Conservation (phyloP, 2,329 filamentous ascomycete genomes). For the Annulohypoxylon truncatum region DNA sequence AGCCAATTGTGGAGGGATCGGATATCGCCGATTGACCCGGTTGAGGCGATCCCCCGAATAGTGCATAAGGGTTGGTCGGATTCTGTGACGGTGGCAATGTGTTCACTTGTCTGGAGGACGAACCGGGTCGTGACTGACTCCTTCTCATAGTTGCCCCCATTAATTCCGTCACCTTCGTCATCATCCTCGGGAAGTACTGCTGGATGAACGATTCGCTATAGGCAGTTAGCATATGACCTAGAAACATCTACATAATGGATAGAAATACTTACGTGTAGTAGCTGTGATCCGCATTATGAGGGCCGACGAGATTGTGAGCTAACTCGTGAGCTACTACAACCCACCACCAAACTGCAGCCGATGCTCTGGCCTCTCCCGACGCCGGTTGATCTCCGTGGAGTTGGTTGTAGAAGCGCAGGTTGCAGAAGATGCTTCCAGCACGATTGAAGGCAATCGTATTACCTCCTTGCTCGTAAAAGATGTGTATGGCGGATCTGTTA, state of each 20-base stretch:
- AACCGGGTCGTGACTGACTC: constrained; percentile 11
- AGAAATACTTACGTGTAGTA: constrained; percentile 75
- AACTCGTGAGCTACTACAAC: constrained; percentile 95
- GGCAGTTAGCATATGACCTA: constrained; percentile 39
- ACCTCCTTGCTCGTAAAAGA: constrained; percentile 85
- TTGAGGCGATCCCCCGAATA: not conserved
- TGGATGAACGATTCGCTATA: constrained; percentile 79
- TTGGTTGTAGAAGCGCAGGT: constrained; percentile 86
- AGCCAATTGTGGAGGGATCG: not conserved
- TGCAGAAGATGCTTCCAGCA: constrained; percentile 90
- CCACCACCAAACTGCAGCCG: constrained; percentile 90
- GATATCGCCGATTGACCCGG: not conserved
- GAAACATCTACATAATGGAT: not conserved
- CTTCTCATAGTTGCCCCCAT: not conserved
- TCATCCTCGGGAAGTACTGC: constrained; percentile 79
- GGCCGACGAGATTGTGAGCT: constrained; percentile 87
- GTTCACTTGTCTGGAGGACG: not conserved
- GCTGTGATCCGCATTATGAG: constrained; percentile 82
- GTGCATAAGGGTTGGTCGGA: not conserved
- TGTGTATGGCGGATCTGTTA: constrained; percentile 75
- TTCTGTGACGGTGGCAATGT: not conserved
- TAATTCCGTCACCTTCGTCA: constrained; percentile 59
- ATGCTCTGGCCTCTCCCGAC: constrained; percentile 63
- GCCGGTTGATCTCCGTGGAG: constrained; percentile 72
- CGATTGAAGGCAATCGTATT: constrained; percentile 94